These are phyloP conservation scores for Kodamaea arcana DNA, from an alignment of 1,139 yeast genomes.

Conservation along the genomic window DNA sequence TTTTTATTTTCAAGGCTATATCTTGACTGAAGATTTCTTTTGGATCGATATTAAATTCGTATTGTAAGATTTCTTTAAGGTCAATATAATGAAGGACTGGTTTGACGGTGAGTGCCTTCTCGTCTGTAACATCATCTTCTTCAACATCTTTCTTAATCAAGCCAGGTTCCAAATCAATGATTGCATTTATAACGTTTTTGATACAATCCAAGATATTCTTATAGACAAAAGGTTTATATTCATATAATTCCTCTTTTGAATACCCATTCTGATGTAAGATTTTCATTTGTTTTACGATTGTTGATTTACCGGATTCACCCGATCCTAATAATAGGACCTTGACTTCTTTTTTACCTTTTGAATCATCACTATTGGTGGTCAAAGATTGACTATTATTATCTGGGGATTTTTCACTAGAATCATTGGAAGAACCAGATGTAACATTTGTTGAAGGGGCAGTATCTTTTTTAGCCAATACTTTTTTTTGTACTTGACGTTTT, in stretches of 20 bases:
- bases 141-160: constrained; percentile 34
- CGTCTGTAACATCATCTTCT: constrained; percentile 1
- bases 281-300: constrained; percentile 71
- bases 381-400: constrained; percentile 1
- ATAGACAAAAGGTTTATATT: constrained; percentile 66
- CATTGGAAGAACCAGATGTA: constrained; percentile 6
- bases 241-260: constrained; percentile 55
- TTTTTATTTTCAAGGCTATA: constrained; percentile 43
- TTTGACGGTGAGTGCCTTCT: constrained; percentile 5
- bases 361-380: neutral
- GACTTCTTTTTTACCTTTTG: constrained; percentile 34
- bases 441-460: constrained; percentile 13
- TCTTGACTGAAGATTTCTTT: constrained; percentile 41
- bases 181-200: constrained; percentile 55
- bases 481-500: constrained; percentile 12
- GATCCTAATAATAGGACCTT: constrained; percentile 69
- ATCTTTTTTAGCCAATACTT: constrained; percentile 11
- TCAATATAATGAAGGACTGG: constrained; percentile 34
- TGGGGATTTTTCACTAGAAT: constrained; percentile 3
- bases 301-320: constrained; percentile 78
- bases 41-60: constrained; percentile 47
- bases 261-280: constrained; percentile 72
- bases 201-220: constrained; percentile 67
- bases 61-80: constrained; percentile 43
- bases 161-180: constrained; percentile 47